These are phyloP conservation scores for Castanea crenata DNA, from an alignment of 306 rosid species.

Conservation along the genomic window DNA sequence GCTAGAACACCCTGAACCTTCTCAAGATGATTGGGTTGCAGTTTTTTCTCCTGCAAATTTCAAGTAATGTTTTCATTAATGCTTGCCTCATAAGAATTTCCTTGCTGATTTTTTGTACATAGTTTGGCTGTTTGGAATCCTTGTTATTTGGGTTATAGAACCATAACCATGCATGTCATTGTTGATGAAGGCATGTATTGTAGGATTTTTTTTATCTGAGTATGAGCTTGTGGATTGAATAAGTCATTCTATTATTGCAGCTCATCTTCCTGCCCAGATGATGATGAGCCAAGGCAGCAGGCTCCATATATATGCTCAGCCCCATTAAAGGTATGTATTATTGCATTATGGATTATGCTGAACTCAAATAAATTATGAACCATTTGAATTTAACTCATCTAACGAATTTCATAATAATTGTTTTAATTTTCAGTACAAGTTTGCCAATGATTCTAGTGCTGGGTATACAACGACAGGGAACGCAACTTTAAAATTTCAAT, in stretches of 20 bases:
- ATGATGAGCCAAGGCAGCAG: conserved; percentile 11
- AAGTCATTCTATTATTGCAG: conserved; percentile 18
- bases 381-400: not conserved
- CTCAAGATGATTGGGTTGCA: conserved; percentile 9
- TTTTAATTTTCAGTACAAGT: conserved; percentile 40
- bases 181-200: not conserved
- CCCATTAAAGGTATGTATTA: conserved; percentile 36
- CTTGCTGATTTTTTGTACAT: not conserved
- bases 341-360: not conserved
- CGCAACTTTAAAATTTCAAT: conserved; percentile 26
- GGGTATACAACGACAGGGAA: conserved; percentile 34
- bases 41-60: conserved; percentile 7
- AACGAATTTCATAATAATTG: conserved; percentile 4
- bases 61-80: not conserved
- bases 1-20: not conserved
- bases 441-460: conserved; percentile 35
- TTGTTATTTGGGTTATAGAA: not conserved
- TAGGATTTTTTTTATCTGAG: too few species aligned
- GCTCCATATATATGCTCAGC: conserved; percentile 50
- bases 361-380: not conserved
- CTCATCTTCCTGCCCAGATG: conserved; percentile 35
- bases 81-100: not conserved
- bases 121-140: not conserved
- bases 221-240: not conserved
- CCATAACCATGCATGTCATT: not conserved